phyloP scores from a whole-genome alignment of 768 basidiomycete species.

The Baorangia bicolor region DNA sequence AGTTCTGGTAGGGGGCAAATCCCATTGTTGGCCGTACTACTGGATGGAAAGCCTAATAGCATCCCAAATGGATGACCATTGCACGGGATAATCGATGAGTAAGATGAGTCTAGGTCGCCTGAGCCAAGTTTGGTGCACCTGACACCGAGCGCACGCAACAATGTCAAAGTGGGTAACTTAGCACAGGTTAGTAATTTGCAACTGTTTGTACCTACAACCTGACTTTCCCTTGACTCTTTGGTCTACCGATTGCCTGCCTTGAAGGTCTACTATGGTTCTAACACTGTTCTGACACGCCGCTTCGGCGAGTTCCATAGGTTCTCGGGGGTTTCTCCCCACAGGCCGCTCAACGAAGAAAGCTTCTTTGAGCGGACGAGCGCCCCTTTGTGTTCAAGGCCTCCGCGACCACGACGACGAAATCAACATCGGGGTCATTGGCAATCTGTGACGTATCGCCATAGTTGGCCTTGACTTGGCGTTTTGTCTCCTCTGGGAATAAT shows the following conservation, averaged over 20 bases:
- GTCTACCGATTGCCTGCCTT: constrained; percentile 17
- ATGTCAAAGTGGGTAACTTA: no score
- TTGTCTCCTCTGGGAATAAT: neutral
- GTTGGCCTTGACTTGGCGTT: constrained; percentile 8
- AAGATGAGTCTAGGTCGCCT: no score
- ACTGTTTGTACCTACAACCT: no score
- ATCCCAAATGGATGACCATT: no score
- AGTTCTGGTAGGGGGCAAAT: no score
- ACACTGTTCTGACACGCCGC: constrained; percentile 6
- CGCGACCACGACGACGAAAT: constrained; percentile 12
- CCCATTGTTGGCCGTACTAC: no score
- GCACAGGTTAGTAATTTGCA: no score
- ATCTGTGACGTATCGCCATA: constrained; percentile 12
- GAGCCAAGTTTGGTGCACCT: no score
- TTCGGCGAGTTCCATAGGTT: constrained; percentile 10
- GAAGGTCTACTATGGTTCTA: constrained; percentile 4
- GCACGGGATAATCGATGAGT: no score
- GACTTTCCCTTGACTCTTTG: no score
- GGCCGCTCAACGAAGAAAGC: constrained; percentile 14
- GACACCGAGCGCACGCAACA: no score
- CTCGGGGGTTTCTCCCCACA: constrained; percentile 4
- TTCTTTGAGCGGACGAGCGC: constrained; percentile 15
- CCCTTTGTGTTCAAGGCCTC: constrained; percentile 8
- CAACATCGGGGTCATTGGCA: constrained; percentile 14
- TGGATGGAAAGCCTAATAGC: no score